Evolutionary conservation across 1,284 basidiomycete genomes (phyloP).

Genomic region (Ganoderma lucidum): DNA sequence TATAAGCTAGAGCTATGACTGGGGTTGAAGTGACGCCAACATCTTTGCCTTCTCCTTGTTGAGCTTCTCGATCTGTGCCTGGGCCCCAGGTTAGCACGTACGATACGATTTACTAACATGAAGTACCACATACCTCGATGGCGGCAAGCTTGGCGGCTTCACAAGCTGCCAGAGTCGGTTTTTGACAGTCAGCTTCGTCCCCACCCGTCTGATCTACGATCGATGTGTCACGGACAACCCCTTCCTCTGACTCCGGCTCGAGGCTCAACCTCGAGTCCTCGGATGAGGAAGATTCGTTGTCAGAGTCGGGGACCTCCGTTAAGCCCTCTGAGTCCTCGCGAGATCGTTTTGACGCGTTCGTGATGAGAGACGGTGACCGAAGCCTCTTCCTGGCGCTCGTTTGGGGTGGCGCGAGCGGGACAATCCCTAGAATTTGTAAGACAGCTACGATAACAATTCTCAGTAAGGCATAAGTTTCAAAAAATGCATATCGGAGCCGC

Average conservation of each 20-base stretch:
- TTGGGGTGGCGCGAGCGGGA: not conserved
- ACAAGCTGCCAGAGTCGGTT: not conserved
- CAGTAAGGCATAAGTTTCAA: not conserved
- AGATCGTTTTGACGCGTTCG: not conserved
- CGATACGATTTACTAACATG: not conserved
- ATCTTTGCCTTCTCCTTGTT: not conserved
- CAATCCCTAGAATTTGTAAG: not conserved
- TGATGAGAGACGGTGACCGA: not conserved
- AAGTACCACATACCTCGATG: not conserved
- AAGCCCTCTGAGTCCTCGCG: not conserved
- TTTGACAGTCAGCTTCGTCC: not conserved
- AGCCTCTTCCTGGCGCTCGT: not conserved
- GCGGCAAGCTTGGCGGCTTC: not conserved
- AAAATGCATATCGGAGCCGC: not conserved
- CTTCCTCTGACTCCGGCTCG: slow-evolving; percentile 1
- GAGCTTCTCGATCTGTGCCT: not conserved
- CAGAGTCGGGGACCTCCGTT: not conserved
- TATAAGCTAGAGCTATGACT: not conserved
- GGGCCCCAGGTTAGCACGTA: not conserved
- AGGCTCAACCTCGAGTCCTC: not conserved
- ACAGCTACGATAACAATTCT: not conserved
- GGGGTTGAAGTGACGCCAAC: not conserved
- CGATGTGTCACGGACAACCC: not conserved
- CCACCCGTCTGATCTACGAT: not conserved
- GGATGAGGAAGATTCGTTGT: not conserved